phyloP scores from a whole-genome alignment of 78 protist genomes.

The Emiliania huxleyi region DNA sequence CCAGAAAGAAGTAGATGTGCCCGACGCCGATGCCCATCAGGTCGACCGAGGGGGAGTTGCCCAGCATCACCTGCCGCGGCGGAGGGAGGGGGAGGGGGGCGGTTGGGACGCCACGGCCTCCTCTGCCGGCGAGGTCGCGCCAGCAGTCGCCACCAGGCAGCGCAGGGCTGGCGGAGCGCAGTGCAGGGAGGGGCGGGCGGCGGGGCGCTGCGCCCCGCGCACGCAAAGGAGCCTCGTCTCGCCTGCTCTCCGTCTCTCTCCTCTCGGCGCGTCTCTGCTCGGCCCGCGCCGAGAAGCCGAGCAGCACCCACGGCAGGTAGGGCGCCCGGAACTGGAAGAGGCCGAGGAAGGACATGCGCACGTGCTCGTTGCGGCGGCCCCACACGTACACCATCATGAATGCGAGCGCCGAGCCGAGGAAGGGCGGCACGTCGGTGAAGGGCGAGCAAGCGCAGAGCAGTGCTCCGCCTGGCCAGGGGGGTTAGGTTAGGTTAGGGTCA shows the following conservation, averaged over 20 bases:
- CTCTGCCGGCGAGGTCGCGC: no score
- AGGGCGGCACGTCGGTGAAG: not conserved
- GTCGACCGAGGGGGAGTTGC: slow-evolving; percentile 49
- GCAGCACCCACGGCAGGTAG: slow-evolving; percentile 64
- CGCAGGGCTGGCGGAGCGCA: no score
- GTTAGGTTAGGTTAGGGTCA: no score
- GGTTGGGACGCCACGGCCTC: no score
- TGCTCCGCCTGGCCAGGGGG: not conserved
- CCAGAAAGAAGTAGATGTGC: slow-evolving; percentile 64
- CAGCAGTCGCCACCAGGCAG: no score
- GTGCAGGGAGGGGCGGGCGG: no score
- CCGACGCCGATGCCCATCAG: slow-evolving; percentile 66
- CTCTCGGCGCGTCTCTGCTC: no score
- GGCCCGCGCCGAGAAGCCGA: slow-evolving; percentile 27
- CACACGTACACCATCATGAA: slow-evolving; percentile 73
- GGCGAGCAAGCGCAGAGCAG: slow-evolving; percentile 20
- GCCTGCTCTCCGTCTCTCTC: no score
- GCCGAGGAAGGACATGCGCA: slow-evolving; percentile 60
- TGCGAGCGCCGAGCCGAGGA: slow-evolving; percentile 65
- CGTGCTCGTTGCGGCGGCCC: slow-evolving; percentile 39
- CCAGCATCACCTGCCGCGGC: slow-evolving; percentile 34
- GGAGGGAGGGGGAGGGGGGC: no score
- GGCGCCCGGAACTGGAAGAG: slow-evolving; percentile 67
- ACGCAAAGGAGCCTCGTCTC: no score
- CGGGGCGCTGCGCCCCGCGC: no score